These are phyloP conservation scores for Dorcoceras hygrometricum DNA, from an alignment of 257 asterid genomes.

Conservation along the genomic window DNA sequence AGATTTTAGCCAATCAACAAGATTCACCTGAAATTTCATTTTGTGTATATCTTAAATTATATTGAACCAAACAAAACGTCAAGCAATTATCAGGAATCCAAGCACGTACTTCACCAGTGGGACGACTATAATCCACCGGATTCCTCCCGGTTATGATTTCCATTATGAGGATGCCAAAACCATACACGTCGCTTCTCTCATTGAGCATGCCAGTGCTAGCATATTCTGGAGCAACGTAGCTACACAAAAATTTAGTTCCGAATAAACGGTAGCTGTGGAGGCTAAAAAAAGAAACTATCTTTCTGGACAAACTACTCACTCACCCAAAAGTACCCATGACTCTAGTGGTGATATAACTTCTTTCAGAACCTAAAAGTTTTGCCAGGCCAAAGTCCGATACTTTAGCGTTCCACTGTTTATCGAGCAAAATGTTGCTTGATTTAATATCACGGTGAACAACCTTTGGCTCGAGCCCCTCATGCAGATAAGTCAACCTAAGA, in stretches of 20 bases:
- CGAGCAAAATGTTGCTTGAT: slow-evolving; percentile 86
- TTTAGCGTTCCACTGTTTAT: slow-evolving; percentile 70
- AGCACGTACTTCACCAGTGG: slow-evolving; percentile 71
- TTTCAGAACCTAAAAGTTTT: slow-evolving; percentile 79
- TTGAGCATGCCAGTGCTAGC: slow-evolving; percentile 96
- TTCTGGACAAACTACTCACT: slow-evolving; percentile 22
- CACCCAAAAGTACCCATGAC: slow-evolving; percentile 98
- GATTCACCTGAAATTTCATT: slow-evolving; percentile 50
- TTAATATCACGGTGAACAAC: slow-evolving; percentile 95
- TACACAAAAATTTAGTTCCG: slow-evolving; percentile 12
- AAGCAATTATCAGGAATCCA: neutral
- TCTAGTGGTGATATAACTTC: slow-evolving; percentile 76
- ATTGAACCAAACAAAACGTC: slow-evolving; percentile 16
- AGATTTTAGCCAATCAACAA: slow-evolving; percentile 84
- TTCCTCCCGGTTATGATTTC: slow-evolving; percentile 81
- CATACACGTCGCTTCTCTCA: slow-evolving; percentile 83
- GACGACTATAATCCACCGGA: slow-evolving; percentile 87
- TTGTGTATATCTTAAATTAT: neutral
- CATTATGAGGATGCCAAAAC: slow-evolving; percentile 91
- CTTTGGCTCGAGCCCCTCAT: slow-evolving; percentile 93
- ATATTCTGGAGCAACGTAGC: slow-evolving; percentile 92
- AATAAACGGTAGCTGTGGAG: neutral
- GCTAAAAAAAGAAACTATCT: neutral
- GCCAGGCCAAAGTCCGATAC: slow-evolving; percentile 93
- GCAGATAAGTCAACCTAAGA: slow-evolving; percentile 75